Evolutionary conservation across 768 basidiomycete species (phyloP), one percentile per base, ranked within the genome.

Genomic region (Tylopilus intermedius): DNA sequence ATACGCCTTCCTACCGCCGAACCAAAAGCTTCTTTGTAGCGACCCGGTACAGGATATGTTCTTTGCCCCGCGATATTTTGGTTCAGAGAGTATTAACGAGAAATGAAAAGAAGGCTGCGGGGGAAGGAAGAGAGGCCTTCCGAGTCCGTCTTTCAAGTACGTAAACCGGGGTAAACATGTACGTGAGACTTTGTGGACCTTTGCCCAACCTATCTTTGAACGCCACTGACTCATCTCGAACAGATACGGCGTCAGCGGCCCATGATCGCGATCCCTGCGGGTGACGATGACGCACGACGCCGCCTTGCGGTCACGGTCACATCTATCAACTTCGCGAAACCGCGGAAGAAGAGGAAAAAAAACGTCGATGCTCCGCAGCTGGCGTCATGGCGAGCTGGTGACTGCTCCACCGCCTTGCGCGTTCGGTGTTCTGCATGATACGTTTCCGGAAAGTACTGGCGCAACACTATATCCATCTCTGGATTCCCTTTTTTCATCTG

Each of bases 151-250:
- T 18, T 1, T 10, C 32, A 29, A 22, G 48, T 57, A 57, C 55
- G 59, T 60, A 61, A 55, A 56, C 33, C 49, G 47, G 58, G 49
- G 58, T 21, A n/a, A 4, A 41, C 49, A 37, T 32, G 58, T 45
- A 60, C 40, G 58, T 37, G 53, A 49, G 58, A 56, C 43, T 8
- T 3, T 38, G 8, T 33, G 30, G 33, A 35, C 35, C 35, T 37
- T 2, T 29, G 29, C 13, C 33, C 33, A 48, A 46, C 22, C 54
- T 29, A 42, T 45, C 55, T 45, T 53, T 57, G 37, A 18, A 41
- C 45, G 14, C 38, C 32, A 9, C 8, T 11, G 21, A 39, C 14
- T 29, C 8, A 38, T 24, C 21, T 11, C 38, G 8, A 15, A 15
- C 29, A 45, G 57, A 53, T 24, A 52, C 33, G 33, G 35, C 35